These are phyloP conservation scores for Pseudogymnoascus destructans DNA, from an alignment of 2,329 filamentous ascomycete genomes.

Conservation along the genomic window DNA sequence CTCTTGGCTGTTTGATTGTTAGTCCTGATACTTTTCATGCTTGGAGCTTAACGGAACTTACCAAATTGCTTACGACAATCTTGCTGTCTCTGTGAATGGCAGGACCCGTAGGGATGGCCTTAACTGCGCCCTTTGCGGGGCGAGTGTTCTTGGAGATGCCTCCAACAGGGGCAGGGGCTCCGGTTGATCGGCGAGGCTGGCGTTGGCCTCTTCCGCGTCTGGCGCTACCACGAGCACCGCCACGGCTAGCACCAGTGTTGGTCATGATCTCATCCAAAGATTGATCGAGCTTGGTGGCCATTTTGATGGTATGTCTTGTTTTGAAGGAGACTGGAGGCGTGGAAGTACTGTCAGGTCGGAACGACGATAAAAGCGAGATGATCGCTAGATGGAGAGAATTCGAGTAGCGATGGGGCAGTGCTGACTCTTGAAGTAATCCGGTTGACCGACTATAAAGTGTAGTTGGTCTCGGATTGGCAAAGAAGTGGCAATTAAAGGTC, in stretches of 20 bases:
- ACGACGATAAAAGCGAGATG: constrained; percentile 18
- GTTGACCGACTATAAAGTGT: constrained; percentile 18
- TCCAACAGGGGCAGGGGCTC: constrained; percentile 57
- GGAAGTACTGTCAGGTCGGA: constrained; percentile 24
- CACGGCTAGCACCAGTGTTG: constrained; percentile 29
- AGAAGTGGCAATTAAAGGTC: constrained; percentile 19
- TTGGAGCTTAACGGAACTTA: constrained; percentile 37
- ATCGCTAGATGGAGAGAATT: constrained; percentile 19
- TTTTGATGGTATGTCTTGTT: constrained; percentile 33
- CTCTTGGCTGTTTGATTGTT: constrained; percentile 55
- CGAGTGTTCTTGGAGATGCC: constrained; percentile 70
- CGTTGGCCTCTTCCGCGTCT: constrained; percentile 33
- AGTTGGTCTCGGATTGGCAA: constrained; percentile 19
- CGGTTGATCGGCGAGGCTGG: constrained; percentile 24
- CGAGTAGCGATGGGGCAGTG: constrained; percentile 18
- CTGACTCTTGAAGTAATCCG: constrained; percentile 21
- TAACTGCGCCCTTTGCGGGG: constrained; percentile 44
- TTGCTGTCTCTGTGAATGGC: constrained; percentile 67
- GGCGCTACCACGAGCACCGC: constrained; percentile 25
- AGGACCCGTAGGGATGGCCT: constrained; percentile 52
- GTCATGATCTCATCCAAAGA: constrained; percentile 96
- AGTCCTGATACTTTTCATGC: background rate
- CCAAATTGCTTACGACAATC: constrained; percentile 97
- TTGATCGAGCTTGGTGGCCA: constrained; percentile 93
- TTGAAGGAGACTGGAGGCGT: constrained; percentile 17